Percentiles rank a stretch among this genome's conserved stretches.
These are phyloP conservation scores for Leccinellum albellum DNA, from an alignment of 768 basidiomycete genomes.

Conservation along the genomic window DNA sequence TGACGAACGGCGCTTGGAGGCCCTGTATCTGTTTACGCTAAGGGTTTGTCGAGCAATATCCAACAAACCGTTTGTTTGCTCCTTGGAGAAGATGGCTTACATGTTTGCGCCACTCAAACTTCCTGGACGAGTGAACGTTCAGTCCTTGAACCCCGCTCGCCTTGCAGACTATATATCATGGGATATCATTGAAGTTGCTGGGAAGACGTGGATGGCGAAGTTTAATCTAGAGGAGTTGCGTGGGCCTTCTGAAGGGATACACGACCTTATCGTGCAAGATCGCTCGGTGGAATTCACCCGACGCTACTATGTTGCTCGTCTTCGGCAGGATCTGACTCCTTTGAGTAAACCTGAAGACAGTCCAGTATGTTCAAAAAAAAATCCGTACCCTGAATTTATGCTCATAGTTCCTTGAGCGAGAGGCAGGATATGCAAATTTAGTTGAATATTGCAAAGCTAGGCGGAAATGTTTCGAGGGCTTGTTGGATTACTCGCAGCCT, in stretches of 20 bases:
- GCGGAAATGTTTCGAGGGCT: conserved; percentile 57
- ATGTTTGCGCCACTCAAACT: conserved; percentile 60
- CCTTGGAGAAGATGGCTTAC: conserved; percentile 53
- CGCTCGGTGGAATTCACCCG: conserved; percentile 72
- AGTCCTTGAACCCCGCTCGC: conserved; percentile 18
- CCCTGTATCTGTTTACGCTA: conserved; percentile 59
- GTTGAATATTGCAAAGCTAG: conserved; percentile 64
- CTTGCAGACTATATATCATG: conserved; percentile 56
- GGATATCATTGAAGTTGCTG: conserved; percentile 54
- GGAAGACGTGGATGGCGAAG: conserved; percentile 47
- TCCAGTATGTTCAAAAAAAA: conserved; percentile 42
- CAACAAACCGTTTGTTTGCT: conserved; percentile 66
- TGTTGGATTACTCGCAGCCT: conserved; percentile 63
- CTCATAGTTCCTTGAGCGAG: conserved; percentile 43
- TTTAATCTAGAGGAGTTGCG: conserved; percentile 39
- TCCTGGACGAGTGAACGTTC: conserved; percentile 28
- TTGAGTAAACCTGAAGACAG: conserved; percentile 66
- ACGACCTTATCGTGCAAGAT: conserved; percentile 73
- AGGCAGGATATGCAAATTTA: conserved; percentile 55
- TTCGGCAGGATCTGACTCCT: conserved; percentile 69
- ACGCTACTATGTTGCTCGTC: conserved; percentile 53
- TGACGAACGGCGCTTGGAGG: conserved; percentile 41
- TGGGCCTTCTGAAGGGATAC: conserved; percentile 34
- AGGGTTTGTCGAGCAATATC: conserved; percentile 57
- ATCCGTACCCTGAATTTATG: not conserved